Evolutionary conservation across 1,284 basidiomycete species (phyloP).

Genomic region (Spongiforma sp.): DNA sequence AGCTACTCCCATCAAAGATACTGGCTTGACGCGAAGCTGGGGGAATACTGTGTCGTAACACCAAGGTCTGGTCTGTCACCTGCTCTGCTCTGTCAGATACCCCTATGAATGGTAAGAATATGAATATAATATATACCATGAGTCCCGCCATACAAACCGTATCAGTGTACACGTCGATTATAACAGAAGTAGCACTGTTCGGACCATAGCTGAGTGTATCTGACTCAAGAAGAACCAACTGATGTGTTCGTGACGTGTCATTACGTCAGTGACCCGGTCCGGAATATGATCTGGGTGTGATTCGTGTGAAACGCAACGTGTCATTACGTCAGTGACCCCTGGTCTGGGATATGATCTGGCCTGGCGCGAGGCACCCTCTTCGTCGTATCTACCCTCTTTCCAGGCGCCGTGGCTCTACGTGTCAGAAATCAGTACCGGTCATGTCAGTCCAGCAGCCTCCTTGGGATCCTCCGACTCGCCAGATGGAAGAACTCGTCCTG

Average conservation of each 20-base stretch:
- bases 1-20: conserved; percentile 28
- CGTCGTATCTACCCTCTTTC: neutral
- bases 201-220: too few relatives aligned
- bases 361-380: too few relatives aligned
- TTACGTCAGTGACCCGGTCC: too few relatives aligned
- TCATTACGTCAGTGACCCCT: too few relatives aligned
- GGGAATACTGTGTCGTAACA: conserved; percentile 18
- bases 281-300: too few relatives aligned
- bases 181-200: too few relatives aligned
- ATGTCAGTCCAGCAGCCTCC: conserved; percentile 55
- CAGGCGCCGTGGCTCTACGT: conserved; percentile 13
- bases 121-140: conserved; percentile 15
- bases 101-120: neutral
- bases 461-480: conserved; percentile 59
- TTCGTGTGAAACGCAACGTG: too few relatives aligned
- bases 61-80: conserved; percentile 23
- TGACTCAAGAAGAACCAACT: too few relatives aligned
- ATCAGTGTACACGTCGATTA: conserved; percentile 38
- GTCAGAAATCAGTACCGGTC: conserved; percentile 1
- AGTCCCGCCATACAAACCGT: conserved; percentile 32
- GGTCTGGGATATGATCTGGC: too few relatives aligned
- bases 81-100: conserved; percentile 12
- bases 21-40: neutral
- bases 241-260: too few relatives aligned
- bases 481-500: conserved; percentile 65